Evolutionary conservation across 164 flowering plant genomes (phyloP).

Genomic region (Berberis vulgaris): DNA sequence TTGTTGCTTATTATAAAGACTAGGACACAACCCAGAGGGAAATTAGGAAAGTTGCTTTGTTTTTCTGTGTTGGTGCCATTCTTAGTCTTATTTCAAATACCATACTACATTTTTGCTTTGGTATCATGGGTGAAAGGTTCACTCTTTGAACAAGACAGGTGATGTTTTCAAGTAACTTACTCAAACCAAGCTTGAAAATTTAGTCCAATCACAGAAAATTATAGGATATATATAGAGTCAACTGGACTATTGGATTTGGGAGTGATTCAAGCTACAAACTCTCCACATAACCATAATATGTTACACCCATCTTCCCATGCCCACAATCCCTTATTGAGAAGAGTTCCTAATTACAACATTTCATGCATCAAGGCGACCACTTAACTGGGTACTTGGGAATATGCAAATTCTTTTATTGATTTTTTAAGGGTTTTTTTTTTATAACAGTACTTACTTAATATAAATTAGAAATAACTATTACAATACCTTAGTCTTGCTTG

Average conservation of each 20-base stretch:
- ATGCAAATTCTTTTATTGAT: too few relatives aligned
- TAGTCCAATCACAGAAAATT: background rate
- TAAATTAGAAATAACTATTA: too few relatives aligned
- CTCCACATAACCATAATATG: too few relatives aligned
- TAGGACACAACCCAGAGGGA: conserved; percentile 80
- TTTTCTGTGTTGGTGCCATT: conserved; percentile 64
- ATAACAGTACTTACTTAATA: background rate
- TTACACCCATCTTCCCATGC: too few relatives aligned
- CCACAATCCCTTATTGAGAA: too few relatives aligned
- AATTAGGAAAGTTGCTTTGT: conserved; percentile 58
- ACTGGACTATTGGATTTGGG: too few relatives aligned
- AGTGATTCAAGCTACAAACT: too few relatives aligned
- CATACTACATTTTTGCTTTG: conserved; percentile 66
- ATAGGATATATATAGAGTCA: too few relatives aligned
- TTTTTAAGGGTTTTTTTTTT: background rate
- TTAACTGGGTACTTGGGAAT: too few relatives aligned
- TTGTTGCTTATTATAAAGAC: conserved; percentile 79
- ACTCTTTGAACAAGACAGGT: conserved; percentile 78
- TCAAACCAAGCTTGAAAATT: background rate
- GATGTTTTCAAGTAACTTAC: conserved; percentile 72
- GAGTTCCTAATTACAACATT: too few relatives aligned
- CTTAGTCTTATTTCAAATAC: conserved; percentile 54
- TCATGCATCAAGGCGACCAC: too few relatives aligned
- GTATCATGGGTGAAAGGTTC: conserved; percentile 89
- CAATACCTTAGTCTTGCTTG: too few relatives aligned